phyloP scores from a whole-genome alignment of 768 basidiomycete species.

The Mycena leptocephala region DNA sequence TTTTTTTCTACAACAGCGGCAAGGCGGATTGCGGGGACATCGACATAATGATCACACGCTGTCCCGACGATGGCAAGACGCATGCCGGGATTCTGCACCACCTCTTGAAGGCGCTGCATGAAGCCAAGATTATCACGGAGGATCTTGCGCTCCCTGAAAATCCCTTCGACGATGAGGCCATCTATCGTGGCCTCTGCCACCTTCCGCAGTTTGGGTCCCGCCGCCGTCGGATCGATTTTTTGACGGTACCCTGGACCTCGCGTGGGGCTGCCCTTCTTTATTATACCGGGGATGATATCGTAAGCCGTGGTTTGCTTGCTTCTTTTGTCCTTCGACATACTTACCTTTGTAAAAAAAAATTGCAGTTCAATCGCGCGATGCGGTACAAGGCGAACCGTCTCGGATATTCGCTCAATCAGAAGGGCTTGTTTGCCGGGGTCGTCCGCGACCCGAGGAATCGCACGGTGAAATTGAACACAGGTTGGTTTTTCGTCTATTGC shows the following conservation, averaged over 20 bases:
- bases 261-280: conserved; percentile 93
- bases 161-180: conserved; percentile 76
- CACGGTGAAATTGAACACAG: conserved; percentile 72
- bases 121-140: conserved; percentile 79
- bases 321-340: background rate
- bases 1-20: conserved; percentile 64
- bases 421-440: conserved; percentile 83
- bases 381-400: conserved; percentile 86
- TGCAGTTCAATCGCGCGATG: conserved; percentile 92
- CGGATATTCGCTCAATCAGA: conserved; percentile 92
- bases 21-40: conserved; percentile 92
- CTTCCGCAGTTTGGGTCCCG: conserved; percentile 61
- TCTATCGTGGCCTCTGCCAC: conserved; percentile 88
- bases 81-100: conserved; percentile 81
- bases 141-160: conserved; percentile 84
- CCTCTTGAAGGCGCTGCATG: conserved; percentile 72
- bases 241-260: conserved; percentile 84
- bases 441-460: conserved; percentile 78
- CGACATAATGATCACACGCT: conserved; percentile 89
- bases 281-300: conserved; percentile 96
- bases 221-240: conserved; percentile 88
- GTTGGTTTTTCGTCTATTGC: conserved; percentile 41
- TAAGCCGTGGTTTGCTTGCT: conserved; percentile 58
- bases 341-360: background rate
- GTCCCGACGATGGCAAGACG: conserved; percentile 78